Percentiles rank a stretch among this genome's conserved stretches.
Evolutionary conservation across 306 rosid species (phyloP).

Genomic region (Cicer pinnatifidum): DNA sequence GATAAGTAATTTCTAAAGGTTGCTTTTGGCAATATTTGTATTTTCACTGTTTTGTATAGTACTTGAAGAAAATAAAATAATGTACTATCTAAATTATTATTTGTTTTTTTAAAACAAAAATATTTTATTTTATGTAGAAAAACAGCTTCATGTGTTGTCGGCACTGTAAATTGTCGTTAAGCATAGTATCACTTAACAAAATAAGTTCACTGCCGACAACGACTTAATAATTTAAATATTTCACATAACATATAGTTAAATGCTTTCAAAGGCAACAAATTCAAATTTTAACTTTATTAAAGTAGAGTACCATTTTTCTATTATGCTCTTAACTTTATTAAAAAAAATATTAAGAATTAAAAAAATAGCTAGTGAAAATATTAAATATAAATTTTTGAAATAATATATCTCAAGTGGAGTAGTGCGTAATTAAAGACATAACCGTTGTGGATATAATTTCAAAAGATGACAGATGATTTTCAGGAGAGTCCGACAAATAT

Average conservation of each 20-base stretch:
- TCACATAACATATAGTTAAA: background rate
- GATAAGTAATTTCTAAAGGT: background rate
- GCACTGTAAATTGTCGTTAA: conserved; percentile 44
- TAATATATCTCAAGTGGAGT: conserved; percentile 2
- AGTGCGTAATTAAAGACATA: conserved; percentile 29
- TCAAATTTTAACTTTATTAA: conserved; percentile 8
- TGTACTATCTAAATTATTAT: background rate
- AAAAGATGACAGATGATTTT: conserved; percentile 48
- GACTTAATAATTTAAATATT: background rate
- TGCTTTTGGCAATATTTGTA: conserved; percentile 13
- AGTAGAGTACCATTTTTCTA: background rate
- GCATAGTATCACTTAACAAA: background rate
- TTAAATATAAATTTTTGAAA: background rate
- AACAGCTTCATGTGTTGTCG: conserved; percentile 43
- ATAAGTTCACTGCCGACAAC: conserved; percentile 40
- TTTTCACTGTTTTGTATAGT: background rate
- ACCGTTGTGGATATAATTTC: conserved; percentile 49
- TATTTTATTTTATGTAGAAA: background rate
- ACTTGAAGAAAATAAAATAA: background rate
- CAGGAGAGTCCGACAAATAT: conserved; percentile 50
- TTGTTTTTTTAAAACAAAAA: background rate
- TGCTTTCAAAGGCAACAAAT: background rate
- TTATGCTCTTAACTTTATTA: background rate
- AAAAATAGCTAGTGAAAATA: background rate
- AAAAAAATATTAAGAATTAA: background rate